Conservation (phyloP, 352 stramenopile genomes). For the Phytophthora europaea region DNA sequence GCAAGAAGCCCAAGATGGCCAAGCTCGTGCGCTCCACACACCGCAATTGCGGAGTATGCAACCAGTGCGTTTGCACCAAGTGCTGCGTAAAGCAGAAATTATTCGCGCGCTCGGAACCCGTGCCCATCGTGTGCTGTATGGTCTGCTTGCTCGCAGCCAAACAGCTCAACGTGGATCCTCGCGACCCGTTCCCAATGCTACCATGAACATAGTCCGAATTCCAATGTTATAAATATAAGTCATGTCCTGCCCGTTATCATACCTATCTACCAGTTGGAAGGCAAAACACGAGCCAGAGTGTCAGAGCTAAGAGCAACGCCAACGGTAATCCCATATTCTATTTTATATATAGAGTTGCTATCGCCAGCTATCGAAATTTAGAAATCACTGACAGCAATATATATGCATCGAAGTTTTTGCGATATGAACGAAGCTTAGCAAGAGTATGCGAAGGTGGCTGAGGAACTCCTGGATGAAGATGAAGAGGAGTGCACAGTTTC, state of each 20-base stretch:
- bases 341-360: too few relatives aligned
- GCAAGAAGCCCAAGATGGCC: slow-evolving; percentile 43
- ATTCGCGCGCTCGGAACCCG: slow-evolving; percentile 48
- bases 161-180: slow-evolving; percentile 54
- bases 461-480: too few relatives aligned
- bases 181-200: slow-evolving; percentile 63
- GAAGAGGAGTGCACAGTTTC: too few relatives aligned
- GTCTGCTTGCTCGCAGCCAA: slow-evolving; percentile 54
- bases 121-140: slow-evolving; percentile 62
- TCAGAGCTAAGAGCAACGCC: too few relatives aligned
- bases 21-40: slow-evolving; percentile 40
- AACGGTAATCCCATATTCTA: too few relatives aligned
- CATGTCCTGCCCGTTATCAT: background rate
- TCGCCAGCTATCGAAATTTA: too few relatives aligned
- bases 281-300: too few relatives aligned
- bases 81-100: slow-evolving; percentile 64
- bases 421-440: too few relatives aligned
- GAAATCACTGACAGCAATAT: too few relatives aligned
- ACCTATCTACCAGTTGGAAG: too few relatives aligned
- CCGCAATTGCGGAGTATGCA: slow-evolving; percentile 58
- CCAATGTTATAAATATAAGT: slow-evolving; percentile 29
- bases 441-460: too few relatives aligned
- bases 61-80: slow-evolving; percentile 50
- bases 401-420: too few relatives aligned
- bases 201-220: slow-evolving; percentile 14